Evolutionary conservation across 305 asterid genomes (phyloP), one percentile per base, ranked within the genome.

Genomic region (Fraxinus floribunda): DNA sequence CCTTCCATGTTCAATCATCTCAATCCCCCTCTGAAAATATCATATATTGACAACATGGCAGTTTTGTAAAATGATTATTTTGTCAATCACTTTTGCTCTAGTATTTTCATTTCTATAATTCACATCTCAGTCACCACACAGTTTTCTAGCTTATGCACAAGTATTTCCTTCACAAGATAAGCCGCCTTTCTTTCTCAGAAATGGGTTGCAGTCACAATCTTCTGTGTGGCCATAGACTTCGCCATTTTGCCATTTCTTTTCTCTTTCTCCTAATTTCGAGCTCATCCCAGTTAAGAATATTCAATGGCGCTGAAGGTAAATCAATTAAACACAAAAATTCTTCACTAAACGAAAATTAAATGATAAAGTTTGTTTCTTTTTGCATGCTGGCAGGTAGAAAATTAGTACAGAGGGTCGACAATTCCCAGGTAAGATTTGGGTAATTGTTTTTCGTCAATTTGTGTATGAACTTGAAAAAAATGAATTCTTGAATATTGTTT

Each of bases 261-360:
- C 85, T 94, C 79, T 18, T 94, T 83, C 85, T 94, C 75, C 41
- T 89, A 62, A 83, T 91, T 83, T 85, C 88, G 24, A 81, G 83
- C 88, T 77, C 90, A 11, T 81, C 93, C 68, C 88, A 90, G 36
- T 24, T 84, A 10, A 80, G 64, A 77, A 77, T 84, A 49, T 85
- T 86, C 88, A 78, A 22, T 46, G 91, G 84, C 46, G 90, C 85
- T 36, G 84, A 84, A 49, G 64, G 64, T 52, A 52, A 52, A 52
- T 5, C 16, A 52, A 16, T 46, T 44, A 72, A 71, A 80, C 55
- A 8, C 18, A 30, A 29, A 46, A n/a, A 16, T 71, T 30, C 77
- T 36, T 29, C 0, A 7, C n/a, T 44, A n/a, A 26, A 38, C 30
- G 36, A 74, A 6, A 64, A 39, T 36, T 55, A 10, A 22, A 10